phyloP scores from a whole-genome alignment of 169 alveolate genomes.

The Plasmodium relictum region DNA sequence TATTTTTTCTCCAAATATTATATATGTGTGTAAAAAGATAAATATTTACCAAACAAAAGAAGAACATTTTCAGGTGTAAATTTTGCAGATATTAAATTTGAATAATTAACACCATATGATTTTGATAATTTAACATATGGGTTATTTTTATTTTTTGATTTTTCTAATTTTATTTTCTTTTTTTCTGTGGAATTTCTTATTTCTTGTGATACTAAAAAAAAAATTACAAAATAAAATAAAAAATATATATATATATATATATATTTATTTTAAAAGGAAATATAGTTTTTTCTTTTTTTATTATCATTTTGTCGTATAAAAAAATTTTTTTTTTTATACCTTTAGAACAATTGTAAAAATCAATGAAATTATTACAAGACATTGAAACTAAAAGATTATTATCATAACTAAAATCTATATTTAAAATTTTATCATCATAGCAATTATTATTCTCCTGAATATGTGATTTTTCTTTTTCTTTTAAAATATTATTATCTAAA shows the following conservation, averaged over 20 bases:
- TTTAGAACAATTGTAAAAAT: constrained; percentile 75
- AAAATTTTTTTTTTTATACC: constrained; percentile 12
- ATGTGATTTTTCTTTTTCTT: constrained; percentile 1
- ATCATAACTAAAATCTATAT: constrained; percentile 73
- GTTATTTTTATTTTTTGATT: constrained; percentile 11
- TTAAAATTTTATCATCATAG: constrained; percentile 61
- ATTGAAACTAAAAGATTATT: constrained; percentile 69
- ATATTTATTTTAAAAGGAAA: background rate
- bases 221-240: background rate
- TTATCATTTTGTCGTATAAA: background rate
- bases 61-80: constrained; percentile 76
- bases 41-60: constrained; percentile 63
- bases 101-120: constrained; percentile 67
- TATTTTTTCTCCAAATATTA: background rate
- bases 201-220: constrained; percentile 42
- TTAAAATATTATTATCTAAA: constrained; percentile 22
- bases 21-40: constrained; percentile 4
- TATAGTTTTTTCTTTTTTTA: background rate
- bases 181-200: constrained; percentile 22
- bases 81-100: constrained; percentile 72
- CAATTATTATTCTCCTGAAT: background rate
- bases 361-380: constrained; percentile 57
- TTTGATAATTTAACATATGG: constrained; percentile 69
- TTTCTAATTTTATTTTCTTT: constrained; percentile 47
- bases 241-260: background rate